Conservation (phyloP, 306 rosid species). For the Pterocarpus santalinus region DNA sequence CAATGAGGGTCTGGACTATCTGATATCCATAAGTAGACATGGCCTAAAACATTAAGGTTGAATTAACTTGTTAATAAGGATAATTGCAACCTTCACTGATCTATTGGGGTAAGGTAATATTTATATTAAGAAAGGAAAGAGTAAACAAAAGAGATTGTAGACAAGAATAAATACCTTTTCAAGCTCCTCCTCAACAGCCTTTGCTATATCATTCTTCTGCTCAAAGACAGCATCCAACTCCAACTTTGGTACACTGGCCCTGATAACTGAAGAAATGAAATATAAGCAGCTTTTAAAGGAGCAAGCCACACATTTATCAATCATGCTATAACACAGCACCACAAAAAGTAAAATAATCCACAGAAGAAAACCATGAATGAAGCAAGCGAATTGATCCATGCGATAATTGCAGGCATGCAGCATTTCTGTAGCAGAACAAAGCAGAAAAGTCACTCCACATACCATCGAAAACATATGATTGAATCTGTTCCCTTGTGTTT, state of each 20-base stretch:
- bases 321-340: too few species aligned
- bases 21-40: slow-evolving; percentile 73
- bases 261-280: slow-evolving; percentile 60
- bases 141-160: slow-evolving; percentile 1
- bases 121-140: slow-evolving; percentile 2
- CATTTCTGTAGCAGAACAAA: slow-evolving; percentile 10
- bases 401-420: neutral
- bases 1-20: slow-evolving; percentile 78
- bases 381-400: neutral
- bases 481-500: slow-evolving; percentile 73
- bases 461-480: slow-evolving; percentile 82
- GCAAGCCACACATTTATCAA: neutral
- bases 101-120: neutral
- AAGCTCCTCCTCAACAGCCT: slow-evolving; percentile 72
- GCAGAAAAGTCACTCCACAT: slow-evolving; percentile 30
- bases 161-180: slow-evolving; percentile 62
- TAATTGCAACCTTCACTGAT: slow-evolving; percentile 18
- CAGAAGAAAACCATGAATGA: neutral
- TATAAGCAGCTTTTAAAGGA: slow-evolving; percentile 23
- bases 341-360: slow-evolving; percentile 3
- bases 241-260: slow-evolving; percentile 76
- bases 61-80: slow-evolving; percentile 20
- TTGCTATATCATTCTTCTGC: slow-evolving; percentile 79
- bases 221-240: slow-evolving; percentile 74
- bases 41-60: slow-evolving; percentile 54